Evolutionary conservation across 2,329 filamentous ascomycete species (phyloP), one percentile per base, ranked within the genome.

Genomic region (Diaporthe sp.): DNA sequence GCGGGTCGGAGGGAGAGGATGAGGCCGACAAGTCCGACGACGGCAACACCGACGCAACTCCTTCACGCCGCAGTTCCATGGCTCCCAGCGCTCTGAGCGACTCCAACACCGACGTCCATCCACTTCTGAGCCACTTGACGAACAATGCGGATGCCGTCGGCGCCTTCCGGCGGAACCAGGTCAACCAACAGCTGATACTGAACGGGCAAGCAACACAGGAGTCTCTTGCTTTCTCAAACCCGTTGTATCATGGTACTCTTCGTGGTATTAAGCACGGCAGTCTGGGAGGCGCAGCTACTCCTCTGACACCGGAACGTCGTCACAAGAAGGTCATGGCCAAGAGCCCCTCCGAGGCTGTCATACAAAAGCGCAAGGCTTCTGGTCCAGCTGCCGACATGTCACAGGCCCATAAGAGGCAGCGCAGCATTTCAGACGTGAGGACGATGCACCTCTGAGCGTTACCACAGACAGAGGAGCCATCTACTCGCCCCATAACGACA

Each of bases 141-240:
- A 90, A 91, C 78, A 90, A 91, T 75, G 84, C 88, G 12, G 90
- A 92, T 74, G 91, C 93, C 19, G 94, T 97, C 49, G 94, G 94
- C 51, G 93, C 94, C 1, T 97, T 97, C 87, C 94, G 94, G 74
- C 91, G 87, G 78, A 92, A 90, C 82, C 92, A 90, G 81, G 91
- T 87, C 86, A 90, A 91, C 81, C 88, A 90, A 81, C 88, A 91
- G 79, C 85, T 92, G 76, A 90, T 92, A 75, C 83, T 89, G 77
- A 91, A 89, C 83, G 90, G 89, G 80, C 89, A 91, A 79, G 90
- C 89, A 31, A 92, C 90, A 51, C 85, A 89, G 74, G 89, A 93
- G 79, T 92, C 92, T 53, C 86, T 94, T 37, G 88, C 90, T 68
- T 91, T 93, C 82, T 89, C 91, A 72, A 86, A 89, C 69, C 88